Conservation (phyloP, 2,329 filamentous ascomycete genomes). For the Verticillium dahliae region DNA sequence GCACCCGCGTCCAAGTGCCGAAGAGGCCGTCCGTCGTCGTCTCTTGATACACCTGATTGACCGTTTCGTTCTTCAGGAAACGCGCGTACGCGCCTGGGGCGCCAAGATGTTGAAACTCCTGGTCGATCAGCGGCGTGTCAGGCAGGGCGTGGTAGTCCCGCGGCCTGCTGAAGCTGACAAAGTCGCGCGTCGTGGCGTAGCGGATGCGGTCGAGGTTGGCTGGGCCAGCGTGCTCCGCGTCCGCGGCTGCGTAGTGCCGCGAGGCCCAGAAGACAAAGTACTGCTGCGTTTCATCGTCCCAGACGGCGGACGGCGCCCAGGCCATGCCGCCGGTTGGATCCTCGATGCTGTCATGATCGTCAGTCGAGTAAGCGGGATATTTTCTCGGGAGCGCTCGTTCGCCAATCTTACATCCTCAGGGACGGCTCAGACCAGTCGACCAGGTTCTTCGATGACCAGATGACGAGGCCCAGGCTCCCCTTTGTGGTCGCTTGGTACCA, state of each 20-base stretch:
- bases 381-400: background rate
- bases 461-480: constrained; percentile 26
- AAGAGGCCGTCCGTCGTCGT: constrained; percentile 36
- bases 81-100: constrained; percentile 31
- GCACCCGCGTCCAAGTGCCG: constrained; percentile 36
- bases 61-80: constrained; percentile 45
- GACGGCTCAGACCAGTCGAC: constrained; percentile 24
- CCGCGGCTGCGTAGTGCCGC: constrained; percentile 33
- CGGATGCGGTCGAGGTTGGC: constrained; percentile 35
- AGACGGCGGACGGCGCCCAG: constrained; percentile 30
- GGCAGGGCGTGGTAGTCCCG: constrained; percentile 33
- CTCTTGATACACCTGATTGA: constrained; percentile 41
- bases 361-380: background rate
- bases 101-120: constrained; percentile 38
- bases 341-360: constrained; percentile 18
- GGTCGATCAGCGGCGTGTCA: constrained; percentile 39
- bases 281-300: constrained; percentile 24
- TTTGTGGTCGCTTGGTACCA: constrained; percentile 27
- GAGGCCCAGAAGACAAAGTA: constrained; percentile 44
- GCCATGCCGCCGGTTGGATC: constrained; percentile 26
- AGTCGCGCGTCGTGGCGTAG: constrained; percentile 44
- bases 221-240: constrained; percentile 35
- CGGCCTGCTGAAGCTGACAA: constrained; percentile 37
- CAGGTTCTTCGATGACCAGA: constrained; percentile 28
- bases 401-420: constrained; percentile 12